These are phyloP conservation scores for Venturiaceae sp. DNA, from an alignment of 2,329 filamentous ascomycete species.

Conservation along the genomic window DNA sequence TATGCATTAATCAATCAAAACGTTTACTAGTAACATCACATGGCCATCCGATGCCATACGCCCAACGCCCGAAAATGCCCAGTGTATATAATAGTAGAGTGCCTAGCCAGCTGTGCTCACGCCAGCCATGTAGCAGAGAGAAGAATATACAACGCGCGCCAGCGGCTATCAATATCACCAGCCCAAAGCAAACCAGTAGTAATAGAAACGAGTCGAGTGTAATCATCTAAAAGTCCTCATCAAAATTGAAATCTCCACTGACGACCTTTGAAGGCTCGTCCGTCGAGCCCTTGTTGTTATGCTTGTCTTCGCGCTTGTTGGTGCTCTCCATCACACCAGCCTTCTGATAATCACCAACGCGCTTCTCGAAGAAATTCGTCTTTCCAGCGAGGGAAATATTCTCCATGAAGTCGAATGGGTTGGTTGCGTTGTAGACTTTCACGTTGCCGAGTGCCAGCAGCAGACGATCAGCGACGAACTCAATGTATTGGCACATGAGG, in stretches of 20 bases:
- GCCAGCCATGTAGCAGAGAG: background rate
- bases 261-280: constrained; percentile 35
- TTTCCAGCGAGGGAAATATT: constrained; percentile 98
- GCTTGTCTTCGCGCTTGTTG: constrained; percentile 53
- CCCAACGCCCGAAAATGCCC: background rate
- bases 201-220: background rate
- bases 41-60: background rate
- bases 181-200: background rate
- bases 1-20: background rate
- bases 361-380: constrained; percentile 99
- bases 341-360: constrained; percentile 98
- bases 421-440: constrained; percentile 85
- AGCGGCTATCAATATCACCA: background rate
- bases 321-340: constrained; percentile 94
- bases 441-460: constrained; percentile 87
- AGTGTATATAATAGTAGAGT: background rate
- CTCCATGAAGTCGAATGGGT: constrained; percentile 99
- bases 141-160: background rate
- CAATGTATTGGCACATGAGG: constrained; percentile 99
- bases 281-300: constrained; percentile 28
- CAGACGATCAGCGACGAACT: constrained; percentile 96
- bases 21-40: background rate
- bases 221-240: constrained; percentile 78
- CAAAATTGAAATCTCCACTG: constrained; percentile 75
- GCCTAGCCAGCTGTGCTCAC: background rate